phyloP scores from a whole-genome alignment of 257 asterid genomes.

The Solanum pennellii region DNA sequence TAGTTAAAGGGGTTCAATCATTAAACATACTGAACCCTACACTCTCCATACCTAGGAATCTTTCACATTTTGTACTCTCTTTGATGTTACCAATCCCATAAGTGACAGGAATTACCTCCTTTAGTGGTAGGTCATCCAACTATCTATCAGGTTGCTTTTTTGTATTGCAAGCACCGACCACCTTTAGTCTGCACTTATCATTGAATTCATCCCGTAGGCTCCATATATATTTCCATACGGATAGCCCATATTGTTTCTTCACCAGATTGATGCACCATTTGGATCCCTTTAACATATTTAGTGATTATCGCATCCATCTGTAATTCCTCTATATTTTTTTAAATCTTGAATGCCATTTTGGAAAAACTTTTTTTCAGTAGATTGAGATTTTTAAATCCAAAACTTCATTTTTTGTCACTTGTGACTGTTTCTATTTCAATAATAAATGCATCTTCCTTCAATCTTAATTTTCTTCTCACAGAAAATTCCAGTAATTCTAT shows the following conservation, averaged over 20 bases:
- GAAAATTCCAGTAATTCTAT: neutral
- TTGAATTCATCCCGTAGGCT: neutral
- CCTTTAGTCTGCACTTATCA: neutral
- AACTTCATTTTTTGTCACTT: neutral
- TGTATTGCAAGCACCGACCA: neutral
- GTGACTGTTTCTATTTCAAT: no score
- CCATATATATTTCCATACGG: neutral
- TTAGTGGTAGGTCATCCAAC: neutral
- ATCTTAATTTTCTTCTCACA: neutral
- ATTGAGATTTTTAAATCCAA: neutral
- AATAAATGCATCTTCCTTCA: neutral
- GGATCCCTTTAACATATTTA: neutral
- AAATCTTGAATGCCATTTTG: neutral
- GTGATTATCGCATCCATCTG: neutral
- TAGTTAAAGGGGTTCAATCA: neutral
- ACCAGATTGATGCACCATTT: neutral
- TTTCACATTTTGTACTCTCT: neutral
- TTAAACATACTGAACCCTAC: neutral
- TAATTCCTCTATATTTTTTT: neutral
- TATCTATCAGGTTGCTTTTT: neutral
- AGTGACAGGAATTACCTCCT: neutral
- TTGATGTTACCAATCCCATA: neutral
- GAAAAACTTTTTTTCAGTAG: neutral
- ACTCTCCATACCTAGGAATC: neutral
- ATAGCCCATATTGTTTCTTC: neutral